Base-by-base conservation (phyloP, 129 eudicot genomes). In the Arctium minus region DNA sequence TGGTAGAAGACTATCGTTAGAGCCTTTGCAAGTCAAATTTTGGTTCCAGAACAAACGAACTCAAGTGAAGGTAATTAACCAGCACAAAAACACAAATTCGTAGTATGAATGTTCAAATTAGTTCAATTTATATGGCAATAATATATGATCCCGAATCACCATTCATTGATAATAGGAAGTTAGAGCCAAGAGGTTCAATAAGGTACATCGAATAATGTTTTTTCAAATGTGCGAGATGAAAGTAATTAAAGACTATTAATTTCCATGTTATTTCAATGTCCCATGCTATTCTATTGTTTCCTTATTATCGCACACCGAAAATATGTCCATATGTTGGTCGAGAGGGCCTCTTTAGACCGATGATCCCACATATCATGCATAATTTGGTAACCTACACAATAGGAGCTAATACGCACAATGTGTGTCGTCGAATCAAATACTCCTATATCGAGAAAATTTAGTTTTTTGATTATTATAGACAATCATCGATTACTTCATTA, bases 11-110 rank as follows among this genome's bases (percentile, higher is more conserved):
- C 79, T 96, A 77, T 73, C 80, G 10, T 81, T 96, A 68, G 98
- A 93, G 92, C 99, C 99, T 77, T 79, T 96, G 86, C 99, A 96
- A 83, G 90, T 96, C 15, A 96, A 96, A 67, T 96, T 96, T 89
- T 96, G 99, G 99, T 96, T 96, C 81, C 99, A 96, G 76, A 96
- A 96, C 91, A 96, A 96, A 77, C 91, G 99, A 65, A 96, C 99
- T 2, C 99, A 96, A 82, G 93, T 93, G 97, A 96, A 96, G 99
- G 99, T 96, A 70, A 68, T 0, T 0, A 44, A 74, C 36, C 64
- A 42, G 74, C 69, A 73, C 12, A 72, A 78, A 77, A n/a, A 56
- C 15, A 27, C 39, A 70, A 12, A 50, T 13, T 32, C 17, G 27
- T 82, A 46, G 6, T 56, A 50, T 73, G 70, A 50, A 72, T 12